A percentile compares a stretch with the other conserved stretches of the same genome.
Evolutionary conservation across 257 asterid genomes (phyloP).

Genomic region (Solanum rostratum): DNA sequence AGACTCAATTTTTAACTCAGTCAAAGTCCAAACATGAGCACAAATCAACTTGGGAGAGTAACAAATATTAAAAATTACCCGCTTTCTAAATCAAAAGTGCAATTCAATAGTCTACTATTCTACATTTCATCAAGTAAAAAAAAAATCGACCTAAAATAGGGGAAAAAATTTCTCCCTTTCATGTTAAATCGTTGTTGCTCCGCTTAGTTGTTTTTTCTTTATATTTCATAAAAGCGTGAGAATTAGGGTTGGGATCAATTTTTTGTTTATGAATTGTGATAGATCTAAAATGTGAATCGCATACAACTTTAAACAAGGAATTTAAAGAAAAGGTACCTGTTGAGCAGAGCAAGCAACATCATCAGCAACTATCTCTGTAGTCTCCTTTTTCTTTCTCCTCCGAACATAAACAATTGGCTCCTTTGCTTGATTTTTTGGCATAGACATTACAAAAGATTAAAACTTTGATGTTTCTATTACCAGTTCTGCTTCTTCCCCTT

Average conservation of each 20-base stretch:
- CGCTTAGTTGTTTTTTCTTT: neutral
- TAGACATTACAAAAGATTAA: neutral
- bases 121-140: too few species aligned
- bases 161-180: neutral
- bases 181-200: neutral
- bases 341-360: neutral
- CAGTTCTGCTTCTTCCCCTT: neutral
- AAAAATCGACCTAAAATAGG: neutral
- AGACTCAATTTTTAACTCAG: neutral
- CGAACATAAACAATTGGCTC: neutral
- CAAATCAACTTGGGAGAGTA: neutral
- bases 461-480: neutral
- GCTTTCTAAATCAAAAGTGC: neutral
- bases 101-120: neutral
- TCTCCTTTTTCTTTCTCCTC: neutral
- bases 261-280: neutral
- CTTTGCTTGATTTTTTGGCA: neutral
- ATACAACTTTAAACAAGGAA: neutral
- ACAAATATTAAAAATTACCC: neutral
- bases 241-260: neutral
- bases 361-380: neutral
- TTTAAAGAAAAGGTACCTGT: neutral
- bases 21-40: neutral
- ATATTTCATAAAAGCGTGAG: neutral
- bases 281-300: neutral